Conservation (phyloP, 2,329 filamentous ascomycete genomes). For the Microsporum ferrugineum region DNA sequence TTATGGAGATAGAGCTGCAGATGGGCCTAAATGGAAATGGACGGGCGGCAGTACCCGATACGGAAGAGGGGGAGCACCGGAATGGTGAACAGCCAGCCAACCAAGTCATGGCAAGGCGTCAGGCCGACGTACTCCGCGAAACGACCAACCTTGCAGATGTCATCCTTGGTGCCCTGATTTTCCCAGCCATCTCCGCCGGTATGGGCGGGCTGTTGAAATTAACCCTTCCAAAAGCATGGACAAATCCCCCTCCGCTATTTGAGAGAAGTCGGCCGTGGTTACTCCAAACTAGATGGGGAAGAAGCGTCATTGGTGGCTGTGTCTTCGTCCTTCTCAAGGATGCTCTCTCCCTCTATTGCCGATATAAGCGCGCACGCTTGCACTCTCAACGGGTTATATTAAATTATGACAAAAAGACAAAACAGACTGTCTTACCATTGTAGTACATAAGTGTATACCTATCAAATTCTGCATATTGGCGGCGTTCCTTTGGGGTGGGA, state of each 20-base stretch:
- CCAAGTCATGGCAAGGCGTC: constrained; percentile 29
- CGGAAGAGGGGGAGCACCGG: constrained; percentile 14
- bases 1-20: constrained; percentile 42
- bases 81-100: constrained; percentile 18
- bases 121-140: constrained; percentile 42
- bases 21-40: constrained; percentile 38
- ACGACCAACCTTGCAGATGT: constrained; percentile 47
- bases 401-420: constrained; percentile 36
- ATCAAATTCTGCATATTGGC: not conserved
- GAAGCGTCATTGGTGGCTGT: constrained; percentile 79
- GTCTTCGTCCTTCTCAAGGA: constrained; percentile 77
- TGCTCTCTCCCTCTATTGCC: constrained; percentile 48
- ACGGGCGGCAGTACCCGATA: constrained; percentile 21
- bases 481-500: not conserved
- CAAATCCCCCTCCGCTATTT: constrained; percentile 34
- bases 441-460: not conserved
- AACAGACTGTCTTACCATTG: constrained; percentile 19
- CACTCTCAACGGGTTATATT: constrained; percentile 37
- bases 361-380: constrained; percentile 38
- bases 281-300: constrained; percentile 74
- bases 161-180: constrained; percentile 59
- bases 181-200: constrained; percentile 67
- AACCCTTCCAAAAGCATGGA: constrained; percentile 58
- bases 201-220: constrained; percentile 65
- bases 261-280: constrained; percentile 48